Percentiles rank a stretch among this genome's conserved stretches.
Conservation (phyloP, 2,329 filamentous ascomycete species). For the Trichothecium roseum region DNA sequence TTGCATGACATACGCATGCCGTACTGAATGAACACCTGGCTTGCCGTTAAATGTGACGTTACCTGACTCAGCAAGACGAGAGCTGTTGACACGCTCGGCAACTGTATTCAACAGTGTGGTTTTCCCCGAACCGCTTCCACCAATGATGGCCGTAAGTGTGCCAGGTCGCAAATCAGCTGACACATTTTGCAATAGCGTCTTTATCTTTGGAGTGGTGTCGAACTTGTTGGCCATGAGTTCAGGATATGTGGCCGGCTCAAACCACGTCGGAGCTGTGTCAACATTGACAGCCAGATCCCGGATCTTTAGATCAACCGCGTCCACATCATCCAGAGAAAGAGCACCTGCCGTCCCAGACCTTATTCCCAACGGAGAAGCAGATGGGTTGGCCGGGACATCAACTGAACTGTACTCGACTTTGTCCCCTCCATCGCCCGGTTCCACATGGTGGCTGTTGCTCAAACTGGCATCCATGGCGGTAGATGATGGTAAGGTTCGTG, state of each 20-base stretch:
- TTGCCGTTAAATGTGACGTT: slow-evolving; percentile 50
- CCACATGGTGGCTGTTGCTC: slow-evolving; percentile 55
- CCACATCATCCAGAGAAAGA: slow-evolving; percentile 40
- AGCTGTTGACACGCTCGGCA: slow-evolving; percentile 55
- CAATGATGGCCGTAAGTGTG: slow-evolving; percentile 65
- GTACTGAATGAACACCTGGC: slow-evolving; percentile 39
- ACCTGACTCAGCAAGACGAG: slow-evolving; percentile 40
- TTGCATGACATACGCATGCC: slow-evolving; percentile 65
- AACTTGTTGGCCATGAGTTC: slow-evolving; percentile 26
- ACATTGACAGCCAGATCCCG: slow-evolving; percentile 45
- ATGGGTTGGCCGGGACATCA: too few relatives aligned
- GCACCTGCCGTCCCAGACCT: slow-evolving; percentile 14
- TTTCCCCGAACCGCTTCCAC: slow-evolving; percentile 65
- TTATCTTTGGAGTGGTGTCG: slow-evolving; percentile 26
- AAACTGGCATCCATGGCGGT: slow-evolving; percentile 65
- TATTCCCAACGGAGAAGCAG: slow-evolving; percentile 5
- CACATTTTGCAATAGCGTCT: slow-evolving; percentile 51
- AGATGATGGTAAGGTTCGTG: too few relatives aligned
- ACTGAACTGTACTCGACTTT: too few relatives aligned
- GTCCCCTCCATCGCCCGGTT: slow-evolving; percentile 86
- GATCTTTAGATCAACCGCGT: slow-evolving; percentile 42
- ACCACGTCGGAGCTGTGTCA: slow-evolving; percentile 44
- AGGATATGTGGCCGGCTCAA: slow-evolving; percentile 35
- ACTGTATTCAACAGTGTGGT: slow-evolving; percentile 62
- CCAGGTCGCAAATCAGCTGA: slow-evolving; percentile 54